Evolutionary conservation across 2,329 filamentous ascomycete genomes (phyloP), one percentile per base, ranked within the genome.

Genomic region (Pseudocercospora eumusae): DNA sequence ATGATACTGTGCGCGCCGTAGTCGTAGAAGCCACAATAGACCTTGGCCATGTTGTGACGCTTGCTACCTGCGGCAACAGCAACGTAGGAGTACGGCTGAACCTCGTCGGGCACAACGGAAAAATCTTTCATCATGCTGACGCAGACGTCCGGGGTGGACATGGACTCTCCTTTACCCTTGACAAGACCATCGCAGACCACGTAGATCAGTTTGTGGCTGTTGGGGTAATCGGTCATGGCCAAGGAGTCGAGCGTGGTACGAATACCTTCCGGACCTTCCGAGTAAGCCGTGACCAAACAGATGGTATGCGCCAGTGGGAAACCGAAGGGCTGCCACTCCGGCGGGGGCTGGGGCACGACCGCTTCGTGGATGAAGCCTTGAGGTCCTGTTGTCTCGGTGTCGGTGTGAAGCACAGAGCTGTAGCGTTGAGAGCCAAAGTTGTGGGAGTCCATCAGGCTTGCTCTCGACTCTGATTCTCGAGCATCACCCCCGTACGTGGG

Each of bases 41-140:
- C 87, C 82, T 98, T 97, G 70, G 95, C 93, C 95, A 98, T 99
- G 79, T 98, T 99, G 86, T 99, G 96, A 71, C 95, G 88, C 82
- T 99, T 99, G 54, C 93, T 90, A 62, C 95, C 95, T 74, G 90
- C 95, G 44, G 95, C 92, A 33, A 99, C 93, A 11, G 95, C 96
- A 56, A 99, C 95, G 69, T 99, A 99, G 0, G 93, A 98, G 78
- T 92, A 97, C 0, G 92, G 85, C 71, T 92, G 83, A 1, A 98
- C 95, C 62, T 97, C 88, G 27, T 96, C 87, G 0, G 87, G 88
- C 5, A 86, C 84, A 7, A 92, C 83, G 2, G 91, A 88, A 72
- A 92, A 88, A 70, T 99, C 95, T 74, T 90, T 95, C 88, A 99
- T 91, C 95, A 99, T 99, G 71, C 86, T 83, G 60, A 99, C 80